Conservation (phyloP, 257 asterid species). For the Lycium ferocissimum region DNA sequence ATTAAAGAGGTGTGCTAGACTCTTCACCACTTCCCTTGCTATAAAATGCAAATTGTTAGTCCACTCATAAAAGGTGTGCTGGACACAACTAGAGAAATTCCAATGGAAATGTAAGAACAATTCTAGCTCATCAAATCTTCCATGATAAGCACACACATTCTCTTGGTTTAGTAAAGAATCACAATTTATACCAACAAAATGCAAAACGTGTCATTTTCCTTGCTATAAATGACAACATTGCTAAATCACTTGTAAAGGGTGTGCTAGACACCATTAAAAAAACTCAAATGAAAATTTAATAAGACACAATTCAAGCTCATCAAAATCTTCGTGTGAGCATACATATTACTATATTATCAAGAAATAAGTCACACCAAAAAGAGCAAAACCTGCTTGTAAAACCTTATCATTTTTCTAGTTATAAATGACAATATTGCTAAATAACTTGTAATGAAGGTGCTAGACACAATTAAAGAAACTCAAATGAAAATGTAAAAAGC, state of each 20-base stretch:
- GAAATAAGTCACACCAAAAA: not conserved
- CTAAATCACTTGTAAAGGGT: not conserved
- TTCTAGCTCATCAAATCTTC: not conserved
- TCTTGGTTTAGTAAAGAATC: not conserved
- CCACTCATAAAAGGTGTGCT: too few species aligned
- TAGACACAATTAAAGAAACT: not conserved
- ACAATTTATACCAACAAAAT: not conserved
- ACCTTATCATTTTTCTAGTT: not conserved
- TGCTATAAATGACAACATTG: not conserved
- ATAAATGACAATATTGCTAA: not conserved
- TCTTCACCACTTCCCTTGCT: too few species aligned
- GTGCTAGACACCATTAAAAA: not conserved
- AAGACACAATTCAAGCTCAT: not conserved
- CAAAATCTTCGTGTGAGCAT: not conserved
- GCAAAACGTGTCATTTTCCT: not conserved
- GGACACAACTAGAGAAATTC: not conserved
- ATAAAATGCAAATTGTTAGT: too few species aligned
- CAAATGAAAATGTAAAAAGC: not conserved
- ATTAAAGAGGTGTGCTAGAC: too few species aligned
- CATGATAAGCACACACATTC: not conserved
- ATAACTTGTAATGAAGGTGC: not conserved
- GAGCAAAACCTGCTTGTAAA: not conserved
- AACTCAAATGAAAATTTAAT: not conserved
- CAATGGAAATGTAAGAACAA: not conserved
- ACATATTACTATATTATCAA: not conserved